Evolutionary conservation across 176 grass and related monocot genomes (phyloP), one percentile per base, ranked within the genome.

Genomic region (Aegilops tauschii): DNA sequence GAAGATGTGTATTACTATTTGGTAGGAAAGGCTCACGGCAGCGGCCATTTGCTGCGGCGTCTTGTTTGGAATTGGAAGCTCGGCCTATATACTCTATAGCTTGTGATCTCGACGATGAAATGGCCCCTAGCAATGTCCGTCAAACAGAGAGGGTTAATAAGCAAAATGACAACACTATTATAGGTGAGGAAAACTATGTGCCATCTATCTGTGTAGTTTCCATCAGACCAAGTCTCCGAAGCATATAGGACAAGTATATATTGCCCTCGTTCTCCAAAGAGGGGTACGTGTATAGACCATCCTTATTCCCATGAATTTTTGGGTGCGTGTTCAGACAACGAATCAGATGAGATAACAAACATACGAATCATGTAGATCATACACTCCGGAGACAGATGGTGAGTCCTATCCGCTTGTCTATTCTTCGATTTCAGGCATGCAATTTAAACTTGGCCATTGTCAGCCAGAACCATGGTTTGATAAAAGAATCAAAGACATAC

Each of bases 401-500:
- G 58, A 69, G 34, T 11, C 54, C 39, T 86, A 90, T 37, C 61
- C 44, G 10, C 25, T 17, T 23, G 12, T 56, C 23, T 80, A 59
- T 10, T 9, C 74, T 40, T 45, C 34, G 14, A 4, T 63, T 61
- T 45, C 35, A 31, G 35, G 40, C 23, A 56, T 58, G 36, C 42
- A 8, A 8, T 69, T 16, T 25, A 50, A 65, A 29, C 1, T 54
- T 12, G 4, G 10, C 11, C 5, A 11, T 23, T 32, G 27, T 80
- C 32, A 58, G 71, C 6, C 36, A 72, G 36, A 52, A 83, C 61
- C 16, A 30, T 34, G 10, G 35, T 8, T n/a, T 65, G 64, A 16
- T 50, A 20, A 18, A 65, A 7, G 25, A 81, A 81, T 80, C 73
- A 65, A 82, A 62, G 79, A 21, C 23, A 77, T 37, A 49, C 40